phyloP scores from a whole-genome alignment of 305 asterid genomes.

The Solanum aculeatissimum region DNA sequence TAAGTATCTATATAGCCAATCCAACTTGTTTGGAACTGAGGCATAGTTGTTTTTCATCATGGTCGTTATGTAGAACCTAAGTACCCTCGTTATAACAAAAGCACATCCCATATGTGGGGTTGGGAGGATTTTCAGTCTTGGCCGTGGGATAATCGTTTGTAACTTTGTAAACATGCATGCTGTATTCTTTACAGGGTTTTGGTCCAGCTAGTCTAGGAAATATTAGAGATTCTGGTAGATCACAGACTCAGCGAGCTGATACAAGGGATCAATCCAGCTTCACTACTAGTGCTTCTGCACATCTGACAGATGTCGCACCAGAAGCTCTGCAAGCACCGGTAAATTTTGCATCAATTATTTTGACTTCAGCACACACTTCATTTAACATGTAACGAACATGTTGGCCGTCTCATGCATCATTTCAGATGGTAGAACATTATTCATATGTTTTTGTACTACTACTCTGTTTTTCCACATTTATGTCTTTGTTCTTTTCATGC shows the following conservation, averaged over 20 bases:
- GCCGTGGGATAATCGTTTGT: not conserved
- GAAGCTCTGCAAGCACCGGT: constrained; percentile 77
- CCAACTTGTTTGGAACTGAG: not conserved
- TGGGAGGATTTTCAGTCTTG: not conserved
- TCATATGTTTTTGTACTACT: not conserved
- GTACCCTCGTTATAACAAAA: not conserved
- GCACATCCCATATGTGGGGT: not conserved
- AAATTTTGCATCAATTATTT: not conserved
- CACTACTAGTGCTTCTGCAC: constrained; percentile 5
- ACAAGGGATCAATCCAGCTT: constrained; percentile 14
- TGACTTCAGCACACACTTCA: not conserved
- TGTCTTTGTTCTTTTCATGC: constrained; percentile 11
- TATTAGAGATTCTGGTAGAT: constrained; percentile 30
- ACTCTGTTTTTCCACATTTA: not conserved
- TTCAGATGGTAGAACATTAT: not conserved
- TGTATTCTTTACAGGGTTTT: not conserved
- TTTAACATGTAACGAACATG: not conserved
- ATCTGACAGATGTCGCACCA: constrained; percentile 9
- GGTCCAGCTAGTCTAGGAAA: constrained; percentile 7
- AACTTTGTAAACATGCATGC: not conserved
- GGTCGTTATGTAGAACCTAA: not conserved
- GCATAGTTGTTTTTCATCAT: not conserved
- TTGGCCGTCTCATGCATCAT: not conserved
- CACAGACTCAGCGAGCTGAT: constrained; percentile 31
- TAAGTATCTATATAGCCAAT: not conserved